These are phyloP conservation scores for Triticum monococcum DNA, from an alignment of 176 grass and related monocot species.

Conservation along the genomic window DNA sequence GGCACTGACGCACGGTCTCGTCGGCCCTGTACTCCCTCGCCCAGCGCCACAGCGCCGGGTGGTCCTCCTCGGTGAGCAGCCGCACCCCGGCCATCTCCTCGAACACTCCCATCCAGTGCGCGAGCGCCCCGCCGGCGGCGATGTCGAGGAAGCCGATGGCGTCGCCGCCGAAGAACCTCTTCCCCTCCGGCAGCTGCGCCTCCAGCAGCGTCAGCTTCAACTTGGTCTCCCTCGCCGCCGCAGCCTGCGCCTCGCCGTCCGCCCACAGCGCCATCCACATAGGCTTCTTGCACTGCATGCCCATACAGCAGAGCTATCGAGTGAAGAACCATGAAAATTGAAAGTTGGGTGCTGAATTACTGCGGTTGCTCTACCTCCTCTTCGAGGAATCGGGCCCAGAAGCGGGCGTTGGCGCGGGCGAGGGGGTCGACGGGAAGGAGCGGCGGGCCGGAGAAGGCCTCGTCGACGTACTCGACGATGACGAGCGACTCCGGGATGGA, in stretches of 20 bases:
- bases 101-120: not conserved
- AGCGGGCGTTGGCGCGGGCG: not conserved
- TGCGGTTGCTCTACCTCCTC: conserved; percentile 5
- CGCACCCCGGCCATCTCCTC: conserved; percentile 1
- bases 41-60: not conserved
- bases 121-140: not conserved
- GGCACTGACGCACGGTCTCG: not conserved
- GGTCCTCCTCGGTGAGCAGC: not conserved
- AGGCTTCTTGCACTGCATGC: not conserved
- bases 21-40: not conserved
- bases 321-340: not conserved
- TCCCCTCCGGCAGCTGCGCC: not conserved
- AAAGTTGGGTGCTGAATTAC: not conserved
- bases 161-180: not conserved
- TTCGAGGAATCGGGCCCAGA: conserved; percentile 35
- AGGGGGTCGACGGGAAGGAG: conserved; percentile 5
- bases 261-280: not conserved
- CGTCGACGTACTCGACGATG: conserved; percentile 50
- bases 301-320: not conserved
- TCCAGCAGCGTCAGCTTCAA: not conserved
- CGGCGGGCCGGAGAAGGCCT: conserved; percentile 13
- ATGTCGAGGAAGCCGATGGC: conserved; percentile 3
- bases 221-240: not conserved
- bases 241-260: not conserved
- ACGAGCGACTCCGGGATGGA: conserved; percentile 35